phyloP scores from a whole-genome alignment of 768 basidiomycete species.

The Leccinellum rugosiceps region DNA sequence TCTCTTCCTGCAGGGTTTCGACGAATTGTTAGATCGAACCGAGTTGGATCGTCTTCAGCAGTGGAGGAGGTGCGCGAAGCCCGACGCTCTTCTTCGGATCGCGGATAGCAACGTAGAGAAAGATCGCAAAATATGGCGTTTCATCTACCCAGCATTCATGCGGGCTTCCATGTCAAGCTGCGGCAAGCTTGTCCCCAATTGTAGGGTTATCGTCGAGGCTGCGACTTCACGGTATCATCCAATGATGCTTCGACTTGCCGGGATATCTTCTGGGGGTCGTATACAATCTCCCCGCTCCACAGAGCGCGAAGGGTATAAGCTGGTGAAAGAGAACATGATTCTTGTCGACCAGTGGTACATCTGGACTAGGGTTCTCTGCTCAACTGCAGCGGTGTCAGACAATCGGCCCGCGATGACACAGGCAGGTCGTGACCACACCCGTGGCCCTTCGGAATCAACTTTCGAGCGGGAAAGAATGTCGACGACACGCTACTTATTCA shows the following conservation, averaged over 20 bases:
- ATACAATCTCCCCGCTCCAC: conserved; percentile 37
- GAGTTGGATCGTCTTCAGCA: conserved; percentile 62
- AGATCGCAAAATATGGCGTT: conserved; percentile 73
- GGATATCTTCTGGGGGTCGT: conserved; percentile 53
- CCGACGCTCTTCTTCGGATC: conserved; percentile 60
- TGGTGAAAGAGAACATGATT: conserved; percentile 53
- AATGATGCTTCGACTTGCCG: conserved; percentile 68
- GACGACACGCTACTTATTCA: conserved; percentile 80
- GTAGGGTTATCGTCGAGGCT: conserved; percentile 66
- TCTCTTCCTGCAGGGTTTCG: conserved; percentile 55
- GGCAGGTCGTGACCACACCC: conserved; percentile 60
- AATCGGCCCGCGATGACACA: conserved; percentile 52
- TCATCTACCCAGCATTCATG: conserved; percentile 65
- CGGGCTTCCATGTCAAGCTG: conserved; percentile 51
- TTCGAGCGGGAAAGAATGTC: conserved; percentile 80
- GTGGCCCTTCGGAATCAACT: conserved; percentile 67
- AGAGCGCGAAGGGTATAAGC: conserved; percentile 52
- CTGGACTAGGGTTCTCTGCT: conserved; percentile 83
- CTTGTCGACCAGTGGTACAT: conserved; percentile 77
- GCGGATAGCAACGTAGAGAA: conserved; percentile 67
- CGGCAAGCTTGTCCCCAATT: conserved; percentile 41
- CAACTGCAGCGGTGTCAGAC: conserved; percentile 71
- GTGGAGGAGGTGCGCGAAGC: conserved; percentile 57
- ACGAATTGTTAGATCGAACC: conserved; percentile 60
- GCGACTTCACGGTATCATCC: conserved; percentile 70